Base-by-base conservation (phyloP, 176 grass and related monocot species). In the Rhynchospora pubera region DNA sequence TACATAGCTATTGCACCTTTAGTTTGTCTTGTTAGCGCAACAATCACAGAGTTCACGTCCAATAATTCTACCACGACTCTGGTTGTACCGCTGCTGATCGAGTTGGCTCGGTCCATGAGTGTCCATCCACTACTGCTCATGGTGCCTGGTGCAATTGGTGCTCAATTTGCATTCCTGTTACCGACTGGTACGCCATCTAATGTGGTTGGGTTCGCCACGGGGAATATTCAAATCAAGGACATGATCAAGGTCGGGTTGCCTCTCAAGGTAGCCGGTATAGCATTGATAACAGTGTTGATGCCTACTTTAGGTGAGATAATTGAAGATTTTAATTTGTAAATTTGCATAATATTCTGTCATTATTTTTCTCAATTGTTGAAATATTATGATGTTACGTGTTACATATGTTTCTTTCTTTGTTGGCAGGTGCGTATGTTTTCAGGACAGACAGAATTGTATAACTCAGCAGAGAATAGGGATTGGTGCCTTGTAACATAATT, bases 101-200 rank as follows among this genome's bases (percentile, higher is more conserved):
- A 97, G 62, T 43, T 97, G 50, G 93, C 85, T 10, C 92, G 80
- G 71, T 80, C 89, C 24, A 88, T 91, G 67, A 44, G 48, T 28
- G 83, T 88, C 43, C 89, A 97, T 44, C 91, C 93, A 0, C 82
- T 87, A 1, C 18, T 93, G 57, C 85, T 93, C 5, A 93, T 97
- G 93, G 73, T 97, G 46, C 86, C 91, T 1, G 87, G 93, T 9
- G 81, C 85, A 5, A 43, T 90, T 9, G 93, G 93, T 19, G 93
- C 91, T 5, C 87, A 97, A 84, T 65, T 93, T 2, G 90, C 93
- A 0, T 97, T 91, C 86, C 23, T 97, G 69, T 56, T 97, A 5
- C 93, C 93, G 12, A 89, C 87, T 6, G 90, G 90, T 53, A 92
- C 93, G 0, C 93, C 93, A 0, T 91, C 88, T 4, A 96, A 96